phyloP scores from a whole-genome alignment of 2,329 filamentous ascomycete species.

The Aspergillus pseudotamarii region DNA sequence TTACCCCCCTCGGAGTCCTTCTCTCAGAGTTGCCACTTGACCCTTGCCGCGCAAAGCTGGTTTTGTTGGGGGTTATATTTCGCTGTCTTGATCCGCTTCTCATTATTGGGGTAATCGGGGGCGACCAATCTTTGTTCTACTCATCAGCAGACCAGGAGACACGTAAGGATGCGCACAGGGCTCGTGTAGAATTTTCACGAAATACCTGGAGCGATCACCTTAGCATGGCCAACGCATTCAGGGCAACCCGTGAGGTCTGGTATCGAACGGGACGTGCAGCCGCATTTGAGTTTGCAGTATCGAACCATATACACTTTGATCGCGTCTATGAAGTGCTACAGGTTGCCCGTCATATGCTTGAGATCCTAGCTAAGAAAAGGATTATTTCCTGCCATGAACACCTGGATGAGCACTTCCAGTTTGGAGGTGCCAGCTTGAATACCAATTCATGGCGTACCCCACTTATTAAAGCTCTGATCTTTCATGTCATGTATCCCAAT shows the following conservation, averaged over 20 bases:
- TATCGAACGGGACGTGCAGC: conserved; percentile 30
- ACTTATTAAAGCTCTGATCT: conserved; percentile 51
- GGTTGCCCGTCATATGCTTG: conserved; percentile 10
- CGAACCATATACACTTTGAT: conserved; percentile 12
- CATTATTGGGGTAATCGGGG: conserved; percentile 43
- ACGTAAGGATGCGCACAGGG: conserved; percentile 25
- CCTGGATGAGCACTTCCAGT: conserved; percentile 37
- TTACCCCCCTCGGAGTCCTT: conserved; percentile 52
- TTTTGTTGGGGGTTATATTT: conserved; percentile 55
- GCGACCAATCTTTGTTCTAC: conserved; percentile 34
- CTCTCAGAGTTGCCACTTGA: conserved; percentile 47
- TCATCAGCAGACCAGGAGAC: conserved; percentile 33
- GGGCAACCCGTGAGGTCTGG: conserved; percentile 38
- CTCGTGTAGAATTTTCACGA: conserved; percentile 35
- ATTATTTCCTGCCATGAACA: conserved; percentile 15
- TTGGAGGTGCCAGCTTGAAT: conserved; percentile 45
- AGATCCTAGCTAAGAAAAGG: conserved; percentile 1
- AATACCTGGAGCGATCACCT: conserved; percentile 51
- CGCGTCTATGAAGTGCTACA: conserved; percentile 7
- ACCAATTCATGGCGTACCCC: conserved; percentile 46
- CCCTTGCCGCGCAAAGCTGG: conserved; percentile 53
- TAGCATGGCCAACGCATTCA: conserved; percentile 48
- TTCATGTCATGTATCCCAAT: conserved; percentile 51
- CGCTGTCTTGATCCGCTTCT: conserved; percentile 55
- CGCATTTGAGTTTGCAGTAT: conserved; percentile 34